Percentiles rank a stretch among this genome's conserved stretches.
phyloP scores from a whole-genome alignment of 345 rosid species.

The Aethionema arabicum region DNA sequence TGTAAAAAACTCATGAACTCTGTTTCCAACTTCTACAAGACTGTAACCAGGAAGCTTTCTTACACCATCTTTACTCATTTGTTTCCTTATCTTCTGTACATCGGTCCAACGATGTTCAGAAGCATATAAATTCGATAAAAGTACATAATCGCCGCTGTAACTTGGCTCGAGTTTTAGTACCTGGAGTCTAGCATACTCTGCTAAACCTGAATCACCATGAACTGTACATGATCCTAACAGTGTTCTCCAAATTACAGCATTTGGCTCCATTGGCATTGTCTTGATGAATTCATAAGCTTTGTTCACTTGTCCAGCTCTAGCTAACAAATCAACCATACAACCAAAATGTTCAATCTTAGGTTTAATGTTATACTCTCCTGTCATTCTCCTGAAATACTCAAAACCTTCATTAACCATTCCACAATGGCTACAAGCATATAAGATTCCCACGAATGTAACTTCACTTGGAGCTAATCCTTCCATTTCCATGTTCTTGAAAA shows the following conservation, averaged over 20 bases:
- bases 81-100: constrained; percentile 59
- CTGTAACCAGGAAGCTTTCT: constrained; percentile 72
- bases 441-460: constrained; percentile 74
- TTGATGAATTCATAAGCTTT: constrained; percentile 54
- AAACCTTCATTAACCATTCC: constrained; percentile 83
- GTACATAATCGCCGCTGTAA: constrained; percentile 77
- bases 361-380: constrained; percentile 54
- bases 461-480: constrained; percentile 54
- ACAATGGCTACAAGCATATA: constrained; percentile 89
- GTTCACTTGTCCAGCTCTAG: constrained; percentile 73
- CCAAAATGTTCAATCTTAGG: constrained; percentile 87
- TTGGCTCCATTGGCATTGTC: constrained; percentile 64
- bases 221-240: constrained; percentile 65
- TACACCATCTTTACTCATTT: constrained; percentile 60
- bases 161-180: constrained; percentile 64
- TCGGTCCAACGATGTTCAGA: constrained; percentile 70
- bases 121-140: constrained; percentile 82
- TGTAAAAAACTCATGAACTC: constrained; percentile 61
- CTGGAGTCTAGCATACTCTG: constrained; percentile 53
- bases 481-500: constrained; percentile 55
- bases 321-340: constrained; percentile 85
- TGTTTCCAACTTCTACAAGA: constrained; percentile 71
- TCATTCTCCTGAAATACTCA: constrained; percentile 59
- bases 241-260: constrained; percentile 80
- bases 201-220: constrained; percentile 62